Evolutionary conservation across 2,329 filamentous ascomycete genomes (phyloP).

Genomic region (Thelonectria blattea): DNA sequence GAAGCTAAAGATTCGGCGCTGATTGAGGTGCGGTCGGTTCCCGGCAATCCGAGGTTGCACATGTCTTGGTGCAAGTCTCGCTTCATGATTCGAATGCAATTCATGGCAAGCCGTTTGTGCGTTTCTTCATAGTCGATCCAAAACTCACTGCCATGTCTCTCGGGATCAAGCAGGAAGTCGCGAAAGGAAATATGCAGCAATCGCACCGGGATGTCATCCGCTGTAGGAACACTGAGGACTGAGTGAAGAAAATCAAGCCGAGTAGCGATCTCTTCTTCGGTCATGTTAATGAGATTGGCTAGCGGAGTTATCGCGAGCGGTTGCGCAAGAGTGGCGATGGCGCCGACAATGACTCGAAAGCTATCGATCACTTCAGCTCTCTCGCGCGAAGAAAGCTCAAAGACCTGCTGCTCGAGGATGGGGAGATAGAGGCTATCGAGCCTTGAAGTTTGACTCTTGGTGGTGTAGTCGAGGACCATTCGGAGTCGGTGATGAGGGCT

Average conservation of each 20-base stretch:
- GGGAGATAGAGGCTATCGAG: neutral
- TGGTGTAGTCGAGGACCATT: constrained; percentile 30
- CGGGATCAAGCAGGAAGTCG: constrained; percentile 36
- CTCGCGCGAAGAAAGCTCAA: neutral
- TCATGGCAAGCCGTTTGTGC: constrained; percentile 1
- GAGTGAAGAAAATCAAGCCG: constrained; percentile 43
- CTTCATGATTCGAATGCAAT: constrained; percentile 11
- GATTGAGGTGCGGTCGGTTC: neutral
- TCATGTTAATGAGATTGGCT: constrained; percentile 34
- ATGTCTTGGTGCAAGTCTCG: constrained; percentile 24
- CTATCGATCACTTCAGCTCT: neutral
- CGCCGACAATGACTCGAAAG: constrained; percentile 41
- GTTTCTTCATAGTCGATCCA: constrained; percentile 16
- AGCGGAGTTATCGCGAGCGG: constrained; percentile 41
- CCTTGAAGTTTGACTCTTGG: neutral
- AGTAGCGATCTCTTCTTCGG: constrained; percentile 22
- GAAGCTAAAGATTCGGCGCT: neutral
- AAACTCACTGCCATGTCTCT: constrained; percentile 14
- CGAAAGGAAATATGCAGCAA: constrained; percentile 47
- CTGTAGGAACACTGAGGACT: constrained; percentile 40
- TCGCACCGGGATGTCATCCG: constrained; percentile 31
- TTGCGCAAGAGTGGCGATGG: constrained; percentile 39
- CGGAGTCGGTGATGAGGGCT: constrained; percentile 32
- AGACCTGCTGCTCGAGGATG: neutral
- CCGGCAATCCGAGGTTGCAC: neutral